These are phyloP conservation scores for Parafenestella ontariensis DNA, from an alignment of 2,329 filamentous ascomycete genomes.

Conservation along the genomic window DNA sequence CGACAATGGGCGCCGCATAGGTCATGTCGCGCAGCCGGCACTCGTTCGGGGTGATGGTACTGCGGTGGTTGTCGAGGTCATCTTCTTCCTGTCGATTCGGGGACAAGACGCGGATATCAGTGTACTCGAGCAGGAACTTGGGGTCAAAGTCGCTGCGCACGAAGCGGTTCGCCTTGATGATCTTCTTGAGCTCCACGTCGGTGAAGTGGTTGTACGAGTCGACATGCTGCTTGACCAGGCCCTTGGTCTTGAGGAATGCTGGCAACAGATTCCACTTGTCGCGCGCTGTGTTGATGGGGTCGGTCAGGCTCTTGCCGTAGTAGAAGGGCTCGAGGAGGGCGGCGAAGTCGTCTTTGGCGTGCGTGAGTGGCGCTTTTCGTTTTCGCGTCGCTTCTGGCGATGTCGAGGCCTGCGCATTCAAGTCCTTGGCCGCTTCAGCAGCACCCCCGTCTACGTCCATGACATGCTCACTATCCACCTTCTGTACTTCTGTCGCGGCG, in stretches of 20 bases:
- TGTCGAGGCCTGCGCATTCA: conserved; percentile 26
- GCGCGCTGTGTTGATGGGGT: conserved; percentile 72
- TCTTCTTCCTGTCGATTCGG: conserved; percentile 82
- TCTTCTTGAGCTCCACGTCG: conserved; percentile 95
- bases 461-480: conserved; percentile 13
- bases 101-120: conserved; percentile 84
- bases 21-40: conserved; percentile 96
- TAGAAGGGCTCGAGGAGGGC: conserved; percentile 74
- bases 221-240: conserved; percentile 94
- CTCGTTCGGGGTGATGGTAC: conserved; percentile 86
- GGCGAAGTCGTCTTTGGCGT: conserved; percentile 62
- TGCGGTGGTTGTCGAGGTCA: conserved; percentile 59
- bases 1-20: conserved; percentile 93
- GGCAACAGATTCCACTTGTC: conserved; percentile 98
- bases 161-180: conserved; percentile 86
- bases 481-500: conserved; percentile 14
- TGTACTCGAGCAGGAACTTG: conserved; percentile 89
- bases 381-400: conserved; percentile 36
- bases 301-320: conserved; percentile 70
- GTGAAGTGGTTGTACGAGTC: conserved; percentile 99
- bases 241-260: conserved; percentile 98
- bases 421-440: conserved; percentile 17
- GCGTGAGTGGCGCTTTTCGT: conserved; percentile 35
- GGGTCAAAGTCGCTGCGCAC: conserved; percentile 92
- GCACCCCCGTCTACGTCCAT: conserved; percentile 17